A percentile compares a stretch with the other conserved stretches of the same genome.
These are phyloP conservation scores for Penicillium tannophilum DNA, from an alignment of 495 filamentous ascomycete species.

Conservation along the genomic window DNA sequence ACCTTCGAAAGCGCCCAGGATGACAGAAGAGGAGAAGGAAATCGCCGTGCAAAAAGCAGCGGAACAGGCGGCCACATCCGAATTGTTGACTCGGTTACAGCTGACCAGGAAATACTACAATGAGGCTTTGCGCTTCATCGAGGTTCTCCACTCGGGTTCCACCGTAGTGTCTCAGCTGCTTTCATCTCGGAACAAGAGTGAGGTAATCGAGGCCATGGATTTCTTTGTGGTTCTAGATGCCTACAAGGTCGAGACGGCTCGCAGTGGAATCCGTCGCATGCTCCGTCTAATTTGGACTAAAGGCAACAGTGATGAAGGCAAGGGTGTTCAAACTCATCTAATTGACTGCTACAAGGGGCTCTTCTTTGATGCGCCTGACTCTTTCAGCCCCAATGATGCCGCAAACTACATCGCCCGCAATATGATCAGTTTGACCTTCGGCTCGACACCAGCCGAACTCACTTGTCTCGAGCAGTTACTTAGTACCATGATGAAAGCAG, in stretches of 20 bases:
- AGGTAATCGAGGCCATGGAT: slow-evolving; percentile 99
- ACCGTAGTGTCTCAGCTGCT: slow-evolving; percentile 80
- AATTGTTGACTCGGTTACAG: slow-evolving; percentile 81
- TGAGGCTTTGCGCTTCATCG: slow-evolving; percentile 92
- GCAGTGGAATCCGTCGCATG: slow-evolving; percentile 88
- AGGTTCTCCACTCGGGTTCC: slow-evolving; percentile 84
- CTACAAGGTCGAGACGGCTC: slow-evolving; percentile 91
- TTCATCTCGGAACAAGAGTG: slow-evolving; percentile 92
- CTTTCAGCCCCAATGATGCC: slow-evolving; percentile 83
- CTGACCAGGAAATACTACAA: slow-evolving; percentile 86
- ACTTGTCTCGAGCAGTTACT: slow-evolving; percentile 94
- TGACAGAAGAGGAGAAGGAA: slow-evolving; percentile 60
- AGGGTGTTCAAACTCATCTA: slow-evolving; percentile 94
- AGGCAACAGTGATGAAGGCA: slow-evolving; percentile 97
- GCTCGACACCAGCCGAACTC: slow-evolving; percentile 88
- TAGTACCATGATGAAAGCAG: slow-evolving; percentile 95
- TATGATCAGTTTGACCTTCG: slow-evolving; percentile 98
- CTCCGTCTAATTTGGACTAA: slow-evolving; percentile 98
- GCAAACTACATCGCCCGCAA: slow-evolving; percentile 96
- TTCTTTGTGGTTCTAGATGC: slow-evolving; percentile 93
- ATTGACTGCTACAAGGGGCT: slow-evolving; percentile 96
- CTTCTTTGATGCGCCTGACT: slow-evolving; percentile 91
- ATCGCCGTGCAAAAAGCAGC: slow-evolving; percentile 63
- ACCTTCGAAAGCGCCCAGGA: slow-evolving; percentile 59
- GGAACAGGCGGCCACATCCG: slow-evolving; percentile 72